Base-by-base conservation (phyloP, 78 protist species). In the Polysphondylium violaceum region DNA sequence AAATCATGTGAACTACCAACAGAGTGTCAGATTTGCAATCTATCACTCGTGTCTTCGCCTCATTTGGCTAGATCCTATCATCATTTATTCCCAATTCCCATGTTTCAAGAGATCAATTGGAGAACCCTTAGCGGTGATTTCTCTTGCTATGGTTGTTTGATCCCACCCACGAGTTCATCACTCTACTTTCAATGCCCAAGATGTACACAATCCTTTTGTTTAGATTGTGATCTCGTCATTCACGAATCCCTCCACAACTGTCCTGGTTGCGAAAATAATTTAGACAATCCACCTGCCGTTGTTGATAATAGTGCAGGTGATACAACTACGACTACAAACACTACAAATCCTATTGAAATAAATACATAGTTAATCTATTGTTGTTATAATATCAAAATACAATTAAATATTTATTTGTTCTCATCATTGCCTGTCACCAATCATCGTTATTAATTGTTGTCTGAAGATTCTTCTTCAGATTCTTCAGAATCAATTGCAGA, bases 11-110 rank as follows among this genome's bases (percentile, higher is more conserved):
- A 95, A 33, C 29, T 95, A 33, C 97, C 97, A 17, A 73, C 83
- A 1, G 94, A 87, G 29, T 95, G 97, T 73, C 76, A 75, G 55
- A 71, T 73, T 41, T 95, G 97, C 63, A 79, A 53, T 29, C 78
- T 95, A n/a, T 76, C 95, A 14, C 56, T 95, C 36, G 90, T 95
- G 17, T 88, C 96, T 11, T 73, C 95, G 11, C 97, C 97, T n/a
- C 96, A 95, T 89, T 75, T 95, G 16, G 97, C 97, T 12, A 31
- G 96, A 40, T 89, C 97, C 16, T 95, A 93, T 69, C 97, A 93
- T 51, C 97, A 95, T 44, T 31, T 95, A 58, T 93, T 95, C 44
- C 96, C 77, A 44, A 43, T 95, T 6, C 92, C 91, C 2, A 2
- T 65, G 19, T 95, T 88, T 63, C 19, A 17, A 35, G 96, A 94